Conservation (phyloP, 129 eudicot species). For the Artemisia tridentata region DNA sequence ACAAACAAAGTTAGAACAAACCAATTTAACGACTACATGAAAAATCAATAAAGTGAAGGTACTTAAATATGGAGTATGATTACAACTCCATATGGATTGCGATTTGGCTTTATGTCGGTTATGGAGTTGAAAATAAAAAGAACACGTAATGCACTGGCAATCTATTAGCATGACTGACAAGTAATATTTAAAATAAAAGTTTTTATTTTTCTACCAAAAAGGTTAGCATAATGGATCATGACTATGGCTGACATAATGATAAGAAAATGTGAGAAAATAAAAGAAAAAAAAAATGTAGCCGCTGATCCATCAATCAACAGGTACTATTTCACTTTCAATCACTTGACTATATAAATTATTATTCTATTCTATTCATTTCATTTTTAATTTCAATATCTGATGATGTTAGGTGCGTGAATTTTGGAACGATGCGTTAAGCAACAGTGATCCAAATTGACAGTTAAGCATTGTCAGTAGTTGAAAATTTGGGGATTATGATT, state of each 20-base stretch:
- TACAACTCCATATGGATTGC: neutral
- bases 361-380: too few relatives aligned
- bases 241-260: neutral
- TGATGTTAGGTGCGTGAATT: too few relatives aligned
- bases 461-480: too few relatives aligned
- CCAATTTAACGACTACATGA: neutral
- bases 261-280: neutral
- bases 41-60: neutral
- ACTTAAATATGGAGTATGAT: neutral
- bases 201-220: neutral
- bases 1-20: neutral
- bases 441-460: too few relatives aligned
- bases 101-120: neutral
- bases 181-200: neutral
- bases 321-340: too few relatives aligned
- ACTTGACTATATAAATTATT: too few relatives aligned
- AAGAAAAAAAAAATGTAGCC: neutral
- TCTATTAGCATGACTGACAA: neutral
- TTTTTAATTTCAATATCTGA: too few relatives aligned
- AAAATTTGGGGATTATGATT: too few relatives aligned
- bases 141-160: neutral
- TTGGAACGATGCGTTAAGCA: too few relatives aligned
- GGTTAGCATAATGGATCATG: neutral
- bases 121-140: neutral
- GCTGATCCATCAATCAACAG: too few relatives aligned